These are phyloP conservation scores for Heliosperma pusillum DNA, from an alignment of 148 eudicot species.

Conservation along the genomic window DNA sequence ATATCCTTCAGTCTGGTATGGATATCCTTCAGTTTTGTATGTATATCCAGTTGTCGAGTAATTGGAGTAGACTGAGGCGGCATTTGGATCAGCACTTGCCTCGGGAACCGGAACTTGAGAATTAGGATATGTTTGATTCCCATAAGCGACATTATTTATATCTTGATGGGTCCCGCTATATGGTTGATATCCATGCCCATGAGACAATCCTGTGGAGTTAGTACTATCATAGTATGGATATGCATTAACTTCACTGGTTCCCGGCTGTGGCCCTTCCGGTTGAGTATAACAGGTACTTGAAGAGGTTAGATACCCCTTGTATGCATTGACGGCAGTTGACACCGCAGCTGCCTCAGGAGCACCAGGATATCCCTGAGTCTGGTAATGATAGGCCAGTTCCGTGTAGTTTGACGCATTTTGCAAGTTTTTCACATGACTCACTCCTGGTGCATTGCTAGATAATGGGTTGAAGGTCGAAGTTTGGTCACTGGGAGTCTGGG, in stretches of 20 bases:
- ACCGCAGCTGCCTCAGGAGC: conserved; percentile 1
- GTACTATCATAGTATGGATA: neutral
- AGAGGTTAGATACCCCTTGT: neutral
- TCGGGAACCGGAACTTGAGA: conserved; percentile 18
- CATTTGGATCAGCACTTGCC: conserved; percentile 2
- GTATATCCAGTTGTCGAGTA: neutral
- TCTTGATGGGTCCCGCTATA: conserved; percentile 12
- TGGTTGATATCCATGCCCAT: conserved; percentile 20
- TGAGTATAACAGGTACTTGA: conserved; percentile 5
- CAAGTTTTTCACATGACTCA: neutral
- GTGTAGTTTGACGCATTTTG: conserved; percentile 6
- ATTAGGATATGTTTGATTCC: conserved; percentile 10
- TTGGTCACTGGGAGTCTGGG: conserved; percentile 11
- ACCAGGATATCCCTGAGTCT: neutral
- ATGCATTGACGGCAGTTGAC: conserved; percentile 3
- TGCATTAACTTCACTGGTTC: neutral
- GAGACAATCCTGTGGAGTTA: conserved; percentile 7
- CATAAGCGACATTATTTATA: conserved; percentile 12
- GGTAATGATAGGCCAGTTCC: conserved; percentile 5
- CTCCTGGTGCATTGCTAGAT: conserved; percentile 12
- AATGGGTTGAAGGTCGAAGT: neutral
- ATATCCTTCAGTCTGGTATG: conserved; percentile 6
- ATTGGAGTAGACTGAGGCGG: neutral
- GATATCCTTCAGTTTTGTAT: conserved; percentile 1
- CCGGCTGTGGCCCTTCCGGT: conserved; percentile 6